phyloP scores from a whole-genome alignment of 768 basidiomycete species.

The Lactarius tabidus region DNA sequence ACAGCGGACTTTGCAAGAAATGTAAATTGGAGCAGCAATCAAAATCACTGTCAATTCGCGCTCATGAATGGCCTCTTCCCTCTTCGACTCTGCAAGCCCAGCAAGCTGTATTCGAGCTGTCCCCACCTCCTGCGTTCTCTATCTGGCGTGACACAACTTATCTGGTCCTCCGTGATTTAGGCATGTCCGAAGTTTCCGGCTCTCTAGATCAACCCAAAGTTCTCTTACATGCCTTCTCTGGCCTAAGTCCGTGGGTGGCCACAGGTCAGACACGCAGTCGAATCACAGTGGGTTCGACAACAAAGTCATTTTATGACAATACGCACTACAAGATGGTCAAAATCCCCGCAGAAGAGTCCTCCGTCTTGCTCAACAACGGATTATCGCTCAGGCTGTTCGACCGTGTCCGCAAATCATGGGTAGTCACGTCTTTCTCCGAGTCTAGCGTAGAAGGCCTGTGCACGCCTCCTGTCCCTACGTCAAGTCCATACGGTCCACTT shows the following conservation, averaged over 20 bases:
- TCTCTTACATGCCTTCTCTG: slow-evolving; percentile 7
- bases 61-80: slow-evolving; percentile 21
- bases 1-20: neutral
- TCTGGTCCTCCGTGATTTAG: slow-evolving; percentile 13
- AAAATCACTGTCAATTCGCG: neutral
- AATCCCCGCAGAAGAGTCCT: slow-evolving; percentile 4
- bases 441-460: neutral
- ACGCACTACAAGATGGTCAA: slow-evolving; percentile 4
- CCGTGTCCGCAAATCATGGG: neutral
- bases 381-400: slow-evolving; percentile 15
- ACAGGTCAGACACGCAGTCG: neutral
- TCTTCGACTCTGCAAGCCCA: neutral
- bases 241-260: neutral
- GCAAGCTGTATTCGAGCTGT: slow-evolving; percentile 15
- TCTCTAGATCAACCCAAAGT: neutral
- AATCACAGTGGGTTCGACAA: slow-evolving; percentile 15
- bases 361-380: slow-evolving; percentile 8
- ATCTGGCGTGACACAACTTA: slow-evolving; percentile 16
- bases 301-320: neutral
- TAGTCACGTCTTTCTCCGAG: neutral
- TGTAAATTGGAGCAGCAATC: slow-evolving; percentile 2
- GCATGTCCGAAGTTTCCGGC: neutral
- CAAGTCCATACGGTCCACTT: slow-evolving; percentile 2
- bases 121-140: slow-evolving; percentile 9
- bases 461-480: neutral